Base-by-base conservation (phyloP, 176 grass and related monocot genomes). In the bread wheat (Triticum aestivum) region DNA sequence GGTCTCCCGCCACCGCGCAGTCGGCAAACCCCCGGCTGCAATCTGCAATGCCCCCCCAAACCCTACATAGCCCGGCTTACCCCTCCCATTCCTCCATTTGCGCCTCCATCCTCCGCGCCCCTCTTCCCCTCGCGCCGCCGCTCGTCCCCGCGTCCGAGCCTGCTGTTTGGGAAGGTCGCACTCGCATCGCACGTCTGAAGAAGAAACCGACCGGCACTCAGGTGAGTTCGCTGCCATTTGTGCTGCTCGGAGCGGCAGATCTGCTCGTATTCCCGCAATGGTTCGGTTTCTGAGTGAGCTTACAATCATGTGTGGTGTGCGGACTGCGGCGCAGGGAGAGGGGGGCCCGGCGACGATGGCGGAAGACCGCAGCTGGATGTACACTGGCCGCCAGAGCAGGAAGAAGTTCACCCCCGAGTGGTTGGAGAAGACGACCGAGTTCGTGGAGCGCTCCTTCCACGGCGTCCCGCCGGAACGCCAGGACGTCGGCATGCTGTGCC, bases 391-490 rank as follows among this genome's bases (percentile, higher is more conserved):
- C 12, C 38, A 11, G 70, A 73, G 70, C 70, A 73, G n/a, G n/a
- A n/a, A n/a, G n/a, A n/a, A n/a, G n/a, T n/a, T 77, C 29, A 77
- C 49, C 18, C 49, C 75, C 17, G 75, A 77, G 51, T 77, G 75
- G 75, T 30, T 30, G 49, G 75, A 58, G 29, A 59, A 13, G 51
- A 17, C 49, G 47, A 56, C 14, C 27, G 15, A 77, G 49, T 59
- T 78, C 51, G 75, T 78, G 10, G 49, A 77, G 51, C 51, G 20
- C 30, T 21, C 56, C 20, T 79, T 79, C 56, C 21, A 3, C 76
- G 6, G 6, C 20, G 11, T 17, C 20, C 18, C 20, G 76, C 33
- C 3, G 21, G 21, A 3, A 2, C 11, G 8, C 17, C 32, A 9
- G 17, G 67, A 4, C 30, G 0, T 7, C 11, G 0, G 3, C 20